Evolutionary conservation across 257 asterid species (phyloP).

Genomic region (Fraxinus anomala): DNA sequence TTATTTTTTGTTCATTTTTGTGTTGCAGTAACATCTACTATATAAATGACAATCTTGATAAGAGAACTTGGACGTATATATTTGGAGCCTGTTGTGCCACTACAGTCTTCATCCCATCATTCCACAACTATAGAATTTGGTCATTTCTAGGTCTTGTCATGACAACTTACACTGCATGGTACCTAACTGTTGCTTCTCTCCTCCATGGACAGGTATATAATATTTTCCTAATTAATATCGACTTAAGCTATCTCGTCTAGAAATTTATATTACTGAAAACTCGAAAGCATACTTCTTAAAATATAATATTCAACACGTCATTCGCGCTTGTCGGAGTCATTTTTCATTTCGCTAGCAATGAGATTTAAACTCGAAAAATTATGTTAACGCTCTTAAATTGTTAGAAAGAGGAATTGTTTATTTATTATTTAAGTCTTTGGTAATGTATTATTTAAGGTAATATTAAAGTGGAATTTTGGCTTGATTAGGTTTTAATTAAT

Average conservation of each 20-base stretch:
- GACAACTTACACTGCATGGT: constrained; percentile 87
- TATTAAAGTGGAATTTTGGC: constrained; percentile 45
- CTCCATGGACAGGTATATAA: constrained; percentile 73
- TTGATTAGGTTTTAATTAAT: constrained; percentile 18
- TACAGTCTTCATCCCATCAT: constrained; percentile 80
- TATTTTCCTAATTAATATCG: too few species aligned
- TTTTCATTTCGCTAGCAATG: too few species aligned
- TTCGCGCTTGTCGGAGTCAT: not conserved
- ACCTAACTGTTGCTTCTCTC: constrained; percentile 74
- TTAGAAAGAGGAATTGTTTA: too few species aligned
- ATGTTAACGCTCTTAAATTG: not conserved
- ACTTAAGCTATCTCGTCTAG: too few species aligned
- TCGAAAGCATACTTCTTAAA: too few species aligned
- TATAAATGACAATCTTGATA: constrained; percentile 82
- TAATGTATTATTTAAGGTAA: not conserved
- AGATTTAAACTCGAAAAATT: not conserved
- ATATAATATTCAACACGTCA: not conserved
- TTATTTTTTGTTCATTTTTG: not conserved
- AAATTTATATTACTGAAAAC: too few species aligned
- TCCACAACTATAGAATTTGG: constrained; percentile 89
- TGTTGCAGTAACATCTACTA: constrained; percentile 76
- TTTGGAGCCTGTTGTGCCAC: constrained; percentile 93
- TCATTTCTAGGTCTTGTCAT: constrained; percentile 75
- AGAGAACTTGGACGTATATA: constrained; percentile 91
- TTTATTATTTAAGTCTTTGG: not conserved